Evolutionary conservation across 495 filamentous ascomycete species (phyloP).

Genomic region (Penicillium subrubescens): DNA sequence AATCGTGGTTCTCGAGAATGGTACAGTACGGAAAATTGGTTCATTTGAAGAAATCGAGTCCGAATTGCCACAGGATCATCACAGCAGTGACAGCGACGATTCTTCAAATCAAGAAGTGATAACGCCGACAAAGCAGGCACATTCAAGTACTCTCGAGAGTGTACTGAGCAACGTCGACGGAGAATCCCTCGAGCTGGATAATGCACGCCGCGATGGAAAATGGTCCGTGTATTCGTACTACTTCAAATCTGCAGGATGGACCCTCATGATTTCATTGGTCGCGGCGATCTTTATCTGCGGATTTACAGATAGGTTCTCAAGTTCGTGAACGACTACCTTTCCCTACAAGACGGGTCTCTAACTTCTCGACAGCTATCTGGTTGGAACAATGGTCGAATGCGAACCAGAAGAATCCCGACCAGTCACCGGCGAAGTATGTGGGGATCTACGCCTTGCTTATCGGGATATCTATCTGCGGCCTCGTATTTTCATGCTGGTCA

Average conservation of each 20-base stretch:
- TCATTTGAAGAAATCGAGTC: conserved; percentile 2
- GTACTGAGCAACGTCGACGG: neutral
- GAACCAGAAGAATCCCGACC: conserved; percentile 36
- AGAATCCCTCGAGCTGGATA: neutral
- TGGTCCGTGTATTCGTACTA: conserved; percentile 54
- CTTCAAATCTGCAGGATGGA: conserved; percentile 27
- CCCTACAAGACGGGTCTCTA: neutral
- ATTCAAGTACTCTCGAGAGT: neutral
- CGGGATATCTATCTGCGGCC: conserved; percentile 23
- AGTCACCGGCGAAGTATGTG: conserved; percentile 43
- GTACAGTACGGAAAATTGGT: neutral
- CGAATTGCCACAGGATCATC: conserved; percentile 1
- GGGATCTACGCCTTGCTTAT: conserved; percentile 47
- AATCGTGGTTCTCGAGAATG: conserved; percentile 9
- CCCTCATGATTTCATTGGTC: neutral
- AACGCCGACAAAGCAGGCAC: neutral
- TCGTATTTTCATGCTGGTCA: conserved; percentile 37
- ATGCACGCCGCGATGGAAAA: conserved; percentile 40
- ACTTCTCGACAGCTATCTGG: conserved; percentile 41
- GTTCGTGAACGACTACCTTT: neutral
- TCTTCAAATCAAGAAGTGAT: neutral
- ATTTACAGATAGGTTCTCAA: conserved; percentile 1
- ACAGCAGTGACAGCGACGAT: neutral
- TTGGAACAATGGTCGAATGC: conserved; percentile 46
- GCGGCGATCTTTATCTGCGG: neutral